phyloP scores from a whole-genome alignment of 352 stramenopile species.

The Globisporangium perplexum region DNA sequence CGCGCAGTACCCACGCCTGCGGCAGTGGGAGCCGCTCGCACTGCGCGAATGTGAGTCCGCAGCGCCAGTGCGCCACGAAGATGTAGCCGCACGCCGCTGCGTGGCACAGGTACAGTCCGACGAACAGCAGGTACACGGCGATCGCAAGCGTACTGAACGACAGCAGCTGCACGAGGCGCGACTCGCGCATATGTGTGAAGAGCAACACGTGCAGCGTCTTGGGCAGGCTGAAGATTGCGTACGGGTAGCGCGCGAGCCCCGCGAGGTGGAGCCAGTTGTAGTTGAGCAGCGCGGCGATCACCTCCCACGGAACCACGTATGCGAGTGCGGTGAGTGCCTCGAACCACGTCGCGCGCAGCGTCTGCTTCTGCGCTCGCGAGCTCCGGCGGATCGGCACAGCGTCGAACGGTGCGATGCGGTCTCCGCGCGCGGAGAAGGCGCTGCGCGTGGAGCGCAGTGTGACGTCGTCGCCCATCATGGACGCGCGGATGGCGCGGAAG shows the following conservation, averaged over 20 bases:
- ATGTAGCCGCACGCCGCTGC: conserved; percentile 55
- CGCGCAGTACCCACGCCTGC: conserved; percentile 51
- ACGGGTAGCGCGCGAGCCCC: conserved; percentile 19
- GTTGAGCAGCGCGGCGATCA: conserved; percentile 17
- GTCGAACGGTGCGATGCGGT: conserved; percentile 14
- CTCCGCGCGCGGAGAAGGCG: conserved; percentile 9
- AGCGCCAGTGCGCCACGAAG: conserved; percentile 44
- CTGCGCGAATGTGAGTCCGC: conserved; percentile 27
- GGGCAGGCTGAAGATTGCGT: conserved; percentile 12
- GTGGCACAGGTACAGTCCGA: conserved; percentile 55
- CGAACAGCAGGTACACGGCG: conserved; percentile 31
- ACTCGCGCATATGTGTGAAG: conserved; percentile 15
- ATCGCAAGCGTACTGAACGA: conserved; percentile 45
- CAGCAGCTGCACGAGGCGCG: conserved; percentile 20
- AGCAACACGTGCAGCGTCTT: conserved; percentile 19
- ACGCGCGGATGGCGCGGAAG: conserved; percentile 4
- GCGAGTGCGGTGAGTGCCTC: conserved; percentile 2
- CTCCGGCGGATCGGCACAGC: conserved; percentile 3
- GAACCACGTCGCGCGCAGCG: conserved; percentile 1
- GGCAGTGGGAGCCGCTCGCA: conserved; percentile 22
- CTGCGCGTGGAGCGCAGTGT: conserved; percentile 6
- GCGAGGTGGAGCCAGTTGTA: conserved; percentile 47
- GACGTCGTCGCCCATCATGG: conserved; percentile 1
- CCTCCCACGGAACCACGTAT: conserved; percentile 30
- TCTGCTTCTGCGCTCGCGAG: conserved; percentile 1